These are phyloP conservation scores for Coniochaeta sp. DNA, from an alignment of 2,329 filamentous ascomycete genomes.

Conservation along the genomic window DNA sequence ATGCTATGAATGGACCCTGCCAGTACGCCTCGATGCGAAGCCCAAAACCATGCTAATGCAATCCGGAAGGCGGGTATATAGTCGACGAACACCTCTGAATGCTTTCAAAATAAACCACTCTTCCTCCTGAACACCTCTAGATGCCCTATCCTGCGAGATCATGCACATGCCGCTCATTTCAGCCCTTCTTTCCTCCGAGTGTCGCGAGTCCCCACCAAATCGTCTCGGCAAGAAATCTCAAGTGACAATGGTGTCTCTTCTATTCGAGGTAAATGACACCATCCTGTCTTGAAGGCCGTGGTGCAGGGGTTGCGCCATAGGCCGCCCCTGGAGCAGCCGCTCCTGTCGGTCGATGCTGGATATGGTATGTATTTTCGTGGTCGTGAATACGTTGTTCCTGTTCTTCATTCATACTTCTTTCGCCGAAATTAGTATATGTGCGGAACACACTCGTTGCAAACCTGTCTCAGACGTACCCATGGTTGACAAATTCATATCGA, in stretches of 20 bases:
- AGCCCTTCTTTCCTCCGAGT: neutral
- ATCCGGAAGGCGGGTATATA: neutral
- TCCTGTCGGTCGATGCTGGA: neutral
- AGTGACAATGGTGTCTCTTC: neutral
- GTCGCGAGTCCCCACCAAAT: neutral
- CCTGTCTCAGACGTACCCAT: constrained; percentile 6
- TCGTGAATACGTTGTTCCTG: neutral
- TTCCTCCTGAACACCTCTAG: neutral
- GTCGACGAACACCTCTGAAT: neutral
- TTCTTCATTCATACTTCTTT: neutral
- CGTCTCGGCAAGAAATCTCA: neutral
- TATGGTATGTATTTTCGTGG: neutral
- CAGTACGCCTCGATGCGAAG: neutral
- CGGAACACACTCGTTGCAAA: neutral
- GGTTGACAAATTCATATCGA: constrained; percentile 12
- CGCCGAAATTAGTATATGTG: neutral
- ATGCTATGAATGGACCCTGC: neutral
- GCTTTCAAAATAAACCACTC: neutral
- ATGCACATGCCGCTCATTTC: neutral
- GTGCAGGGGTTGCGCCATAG: neutral
- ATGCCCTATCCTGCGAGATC: neutral
- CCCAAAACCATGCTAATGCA: neutral
- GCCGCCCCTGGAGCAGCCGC: neutral
- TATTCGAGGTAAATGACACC: neutral
- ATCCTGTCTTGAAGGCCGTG: neutral